Evolutionary conservation across 2,329 filamentous ascomycete genomes (phyloP), one percentile per base, ranked within the genome.

Genomic region (Ascochyta viciae-villosae): DNA sequence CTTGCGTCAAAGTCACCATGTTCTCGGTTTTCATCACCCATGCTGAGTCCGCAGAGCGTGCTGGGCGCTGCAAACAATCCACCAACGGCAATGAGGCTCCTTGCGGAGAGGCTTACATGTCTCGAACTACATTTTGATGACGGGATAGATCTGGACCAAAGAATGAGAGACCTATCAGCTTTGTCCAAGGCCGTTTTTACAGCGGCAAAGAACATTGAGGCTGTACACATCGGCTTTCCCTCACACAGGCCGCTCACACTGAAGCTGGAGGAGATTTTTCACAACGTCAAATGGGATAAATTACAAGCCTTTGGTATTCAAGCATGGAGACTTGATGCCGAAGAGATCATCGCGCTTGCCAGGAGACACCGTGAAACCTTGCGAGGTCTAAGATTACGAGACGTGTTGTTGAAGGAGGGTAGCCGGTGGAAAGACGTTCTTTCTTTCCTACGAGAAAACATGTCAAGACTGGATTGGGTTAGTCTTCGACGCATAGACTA

Each of bases 71-170:
- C 80, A 31, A 72, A 77, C 33, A 75, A 78, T 8, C 80, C 81
- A 1, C 77, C 81, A 3, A 73, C 75, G 10, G 80, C 78, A 1
- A 73, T 87, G 24, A 75, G 80, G 2, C 77, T 78, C 2, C 74
- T 87, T 34, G 85, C 83, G 5, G 78, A 79, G 57, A 80, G 83
- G n/a, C 74, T 89, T 38, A 85, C 83, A 12, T 85, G 85, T 64
- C 75, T 89, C 16, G 86, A 88, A 61, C 73, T 89, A 23, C 86
- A 87, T 62, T 88, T 88, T 62, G 85, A 86, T 60, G 84, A 86
- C 43, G 78, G 79, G 23, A 75, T 75, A 4, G 81, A 87, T 62
- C 77, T 88, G 15, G 83, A 86, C 58, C 75, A 78, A 27, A 82
- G 83, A 54, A 86, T 89, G 76, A 75, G 76, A 19, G 80, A 83